Percentiles rank a stretch among this genome's conserved stretches.
Conservation (phyloP, 192 early-diverging fungal genomes). For the Entomortierella beljakovae region DNA sequence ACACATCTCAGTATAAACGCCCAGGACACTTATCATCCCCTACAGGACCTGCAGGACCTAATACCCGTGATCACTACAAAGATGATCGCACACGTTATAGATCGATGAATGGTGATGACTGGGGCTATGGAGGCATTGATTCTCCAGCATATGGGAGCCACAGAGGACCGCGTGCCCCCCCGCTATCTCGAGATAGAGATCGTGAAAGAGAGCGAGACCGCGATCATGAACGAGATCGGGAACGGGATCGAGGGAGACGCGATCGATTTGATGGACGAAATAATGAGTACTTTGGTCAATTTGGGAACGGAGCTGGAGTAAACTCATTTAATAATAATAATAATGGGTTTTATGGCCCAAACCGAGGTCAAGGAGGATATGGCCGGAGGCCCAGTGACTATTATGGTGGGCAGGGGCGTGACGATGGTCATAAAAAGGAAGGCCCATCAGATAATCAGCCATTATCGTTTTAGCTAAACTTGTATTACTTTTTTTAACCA, state of each 20-base stretch:
- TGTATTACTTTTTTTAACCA: background rate
- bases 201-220: conserved; percentile 40
- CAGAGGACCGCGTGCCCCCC: conserved; percentile 37
- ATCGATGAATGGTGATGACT: conserved; percentile 49
- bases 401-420: conserved; percentile 19
- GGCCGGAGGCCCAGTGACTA: conserved; percentile 31
- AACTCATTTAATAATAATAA: background rate
- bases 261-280: conserved; percentile 41
- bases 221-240: conserved; percentile 28
- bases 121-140: conserved; percentile 38
- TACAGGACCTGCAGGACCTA: conserved; percentile 18
- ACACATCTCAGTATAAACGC: conserved; percentile 18
- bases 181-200: conserved; percentile 36
- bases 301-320: conserved; percentile 7
- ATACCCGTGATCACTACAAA: conserved; percentile 38
- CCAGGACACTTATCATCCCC: conserved; percentile 28
- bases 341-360: conserved; percentile 24
- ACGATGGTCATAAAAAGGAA: conserved; percentile 20
- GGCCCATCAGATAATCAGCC: conserved; percentile 9
- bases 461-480: background rate
- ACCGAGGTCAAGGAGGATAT: conserved; percentile 33
- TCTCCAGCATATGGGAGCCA: conserved; percentile 30
- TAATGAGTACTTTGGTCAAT: conserved; percentile 31
- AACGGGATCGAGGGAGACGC: conserved; percentile 23
- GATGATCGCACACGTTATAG: conserved; percentile 40